Base-by-base conservation (phyloP, 305 asterid genomes). In the Fraxinus ornus region DNA sequence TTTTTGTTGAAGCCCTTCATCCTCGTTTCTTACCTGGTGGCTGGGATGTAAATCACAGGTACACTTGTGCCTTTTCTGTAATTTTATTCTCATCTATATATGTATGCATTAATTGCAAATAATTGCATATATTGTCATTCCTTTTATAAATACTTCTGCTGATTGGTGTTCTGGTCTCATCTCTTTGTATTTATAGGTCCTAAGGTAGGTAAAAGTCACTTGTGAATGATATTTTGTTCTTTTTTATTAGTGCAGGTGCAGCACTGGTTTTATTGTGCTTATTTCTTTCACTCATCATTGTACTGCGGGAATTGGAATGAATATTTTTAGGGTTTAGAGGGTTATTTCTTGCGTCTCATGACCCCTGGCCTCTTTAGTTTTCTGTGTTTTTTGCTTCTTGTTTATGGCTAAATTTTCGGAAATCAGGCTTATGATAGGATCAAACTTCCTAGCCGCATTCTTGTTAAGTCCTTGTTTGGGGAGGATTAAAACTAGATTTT, bases 21-120 rank as follows among this genome's bases (percentile, higher is more conserved):
- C 99, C 99, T 80, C 97, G 94, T 76, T 96, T 94, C 93, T 91
- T 96, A 84, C 99, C 99, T 72, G 94, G 86, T 60, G 99, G 99
- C 82, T 96, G 99, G 99, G 98, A 94, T 86, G 93, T 96, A 39
- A 93, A 86, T 90, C 99, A 96, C 97, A 91, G 99, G 99, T 93
- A 79, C 13, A 3, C 39, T 78, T n/a, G 2, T 66, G 60, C 78
- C 78, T 49, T 22, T 44, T 12, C 71, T 32, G 1, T 7, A 3
- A 10, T 35, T 1, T 22, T 24, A 21, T 44, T 0, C 17, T 19
- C 41, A 12, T 28, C 37, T 26, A 0, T 26, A 6, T 21, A 78
- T 19, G 39, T 4, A 33, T 21, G 55, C 36, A 13, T 75, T 17
- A 36, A n/a, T 76, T 26, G 7, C 28, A 19, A n/a, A 36, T 13